Conservation (phyloP, 2,329 filamentous ascomycete species). For the Pyricularia grisea region DNA sequence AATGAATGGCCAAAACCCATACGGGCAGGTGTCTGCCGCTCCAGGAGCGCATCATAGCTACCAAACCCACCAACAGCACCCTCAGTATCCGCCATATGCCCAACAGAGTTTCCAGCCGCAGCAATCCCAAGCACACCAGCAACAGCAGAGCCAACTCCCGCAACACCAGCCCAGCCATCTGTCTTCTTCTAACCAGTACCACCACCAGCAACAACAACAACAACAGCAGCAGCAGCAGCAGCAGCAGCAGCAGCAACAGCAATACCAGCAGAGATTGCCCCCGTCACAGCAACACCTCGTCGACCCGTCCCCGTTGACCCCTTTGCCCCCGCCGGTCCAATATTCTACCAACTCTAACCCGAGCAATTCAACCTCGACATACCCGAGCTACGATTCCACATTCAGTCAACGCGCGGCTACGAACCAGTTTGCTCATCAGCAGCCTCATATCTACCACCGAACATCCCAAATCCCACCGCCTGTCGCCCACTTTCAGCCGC, state of each 20-base stretch:
- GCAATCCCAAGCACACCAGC: slow-evolving; percentile 4
- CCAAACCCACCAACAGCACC: neutral
- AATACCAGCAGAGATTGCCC: slow-evolving; percentile 13
- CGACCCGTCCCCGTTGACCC: slow-evolving; percentile 1
- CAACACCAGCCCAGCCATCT: neutral
- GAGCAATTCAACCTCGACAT: slow-evolving; percentile 9
- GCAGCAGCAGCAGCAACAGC: slow-evolving; percentile 11
- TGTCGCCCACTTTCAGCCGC: neutral
- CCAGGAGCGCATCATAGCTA: slow-evolving; percentile 1
- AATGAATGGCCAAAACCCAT: neutral
- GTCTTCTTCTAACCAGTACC: slow-evolving; percentile 1
- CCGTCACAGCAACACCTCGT: slow-evolving; percentile 15
- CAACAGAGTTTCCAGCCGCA: slow-evolving; percentile 6
- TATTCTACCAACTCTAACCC: slow-evolving; percentile 9
- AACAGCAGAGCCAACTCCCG: slow-evolving; percentile 5
- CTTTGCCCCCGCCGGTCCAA: neutral
- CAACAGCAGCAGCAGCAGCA: slow-evolving; percentile 9
- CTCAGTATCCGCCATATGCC: neutral
- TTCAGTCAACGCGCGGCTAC: slow-evolving; percentile 17
- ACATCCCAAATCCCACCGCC: slow-evolving; percentile 6
- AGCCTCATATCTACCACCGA: slow-evolving; percentile 6
- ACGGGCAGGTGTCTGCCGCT: slow-evolving; percentile 3
- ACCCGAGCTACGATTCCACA: slow-evolving; percentile 13
- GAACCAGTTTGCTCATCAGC: slow-evolving; percentile 13
- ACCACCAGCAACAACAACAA: slow-evolving; percentile 3